phyloP scores from a whole-genome alignment of 805 yeast genomes.

The Ogataea wickerhamii region DNA sequence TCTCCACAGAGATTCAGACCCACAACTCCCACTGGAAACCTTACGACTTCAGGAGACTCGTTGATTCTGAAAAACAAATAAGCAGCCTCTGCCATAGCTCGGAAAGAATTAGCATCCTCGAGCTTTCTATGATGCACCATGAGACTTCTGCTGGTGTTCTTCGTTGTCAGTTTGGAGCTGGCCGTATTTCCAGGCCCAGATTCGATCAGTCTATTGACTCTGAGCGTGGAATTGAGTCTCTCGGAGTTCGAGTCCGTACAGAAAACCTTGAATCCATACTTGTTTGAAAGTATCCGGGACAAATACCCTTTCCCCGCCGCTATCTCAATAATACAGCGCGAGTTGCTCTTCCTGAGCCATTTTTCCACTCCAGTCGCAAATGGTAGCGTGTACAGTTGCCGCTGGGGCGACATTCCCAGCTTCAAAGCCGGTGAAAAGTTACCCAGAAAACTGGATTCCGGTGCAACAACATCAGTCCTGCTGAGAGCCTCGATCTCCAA shows the following conservation, averaged over 20 bases:
- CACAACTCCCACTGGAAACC: conserved; percentile 7
- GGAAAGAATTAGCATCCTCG: neutral
- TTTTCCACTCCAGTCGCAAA: conserved; percentile 11
- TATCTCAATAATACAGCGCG: conserved; percentile 21
- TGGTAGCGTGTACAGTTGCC: conserved; percentile 12
- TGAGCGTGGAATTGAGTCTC: conserved; percentile 18
- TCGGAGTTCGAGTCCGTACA: conserved; percentile 25
- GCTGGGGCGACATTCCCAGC: conserved; percentile 17
- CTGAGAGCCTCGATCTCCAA: neutral
- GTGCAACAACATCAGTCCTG: conserved; percentile 6
- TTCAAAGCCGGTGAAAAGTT: conserved; percentile 2
- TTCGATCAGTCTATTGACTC: conserved; percentile 22
- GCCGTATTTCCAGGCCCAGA: conserved; percentile 7
- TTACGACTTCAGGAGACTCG: conserved; percentile 1
- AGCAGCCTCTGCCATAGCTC: conserved; percentile 5
- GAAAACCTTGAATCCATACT: conserved; percentile 13
- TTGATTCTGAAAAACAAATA: conserved; percentile 10
- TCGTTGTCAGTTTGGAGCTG: conserved; percentile 1
- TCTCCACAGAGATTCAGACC: conserved; percentile 30
- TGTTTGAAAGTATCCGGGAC: conserved; percentile 22
- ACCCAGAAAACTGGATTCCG: conserved; percentile 1
- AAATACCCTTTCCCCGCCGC: conserved; percentile 33
- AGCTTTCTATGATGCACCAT: conserved; percentile 1
- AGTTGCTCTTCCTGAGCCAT: neutral
- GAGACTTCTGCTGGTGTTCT: conserved; percentile 12